These are phyloP conservation scores for Penicillium pancosmium DNA, from an alignment of 495 filamentous ascomycete species.

Conservation along the genomic window DNA sequence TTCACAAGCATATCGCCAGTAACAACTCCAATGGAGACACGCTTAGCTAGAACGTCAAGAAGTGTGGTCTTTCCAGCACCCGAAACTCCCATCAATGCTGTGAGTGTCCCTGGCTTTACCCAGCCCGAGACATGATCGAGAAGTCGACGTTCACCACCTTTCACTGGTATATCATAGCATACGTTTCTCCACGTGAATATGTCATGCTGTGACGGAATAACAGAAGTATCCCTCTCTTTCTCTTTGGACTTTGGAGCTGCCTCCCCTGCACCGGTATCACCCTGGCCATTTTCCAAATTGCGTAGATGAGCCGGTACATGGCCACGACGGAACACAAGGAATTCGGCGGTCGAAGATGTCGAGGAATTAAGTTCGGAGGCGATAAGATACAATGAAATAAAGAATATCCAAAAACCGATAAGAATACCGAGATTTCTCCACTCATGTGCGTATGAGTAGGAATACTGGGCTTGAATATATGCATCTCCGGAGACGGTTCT, in stretches of 20 bases:
- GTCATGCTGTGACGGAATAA: slow-evolving; percentile 54
- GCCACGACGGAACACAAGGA: slow-evolving; percentile 45
- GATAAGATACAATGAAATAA: slow-evolving; percentile 51
- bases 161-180: slow-evolving; percentile 67
- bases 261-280: slow-evolving; percentile 19
- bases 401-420: slow-evolving; percentile 65
- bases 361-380: slow-evolving; percentile 50
- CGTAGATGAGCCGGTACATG: slow-evolving; percentile 40
- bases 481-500: slow-evolving; percentile 54
- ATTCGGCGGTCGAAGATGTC: slow-evolving; percentile 46
- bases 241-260: slow-evolving; percentile 24
- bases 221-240: slow-evolving; percentile 24
- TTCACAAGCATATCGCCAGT: slow-evolving; percentile 59
- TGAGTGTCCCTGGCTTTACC: slow-evolving; percentile 70
- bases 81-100: slow-evolving; percentile 63
- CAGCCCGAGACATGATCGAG: slow-evolving; percentile 67
- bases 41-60: slow-evolving; percentile 61
- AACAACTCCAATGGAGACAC: slow-evolving; percentile 55
- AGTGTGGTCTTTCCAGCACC: slow-evolving; percentile 72
- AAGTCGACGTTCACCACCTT: slow-evolving; percentile 59
- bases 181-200: slow-evolving; percentile 79
- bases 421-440: slow-evolving; percentile 72
- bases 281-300: slow-evolving; percentile 32
- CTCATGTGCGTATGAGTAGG: slow-evolving; percentile 58
- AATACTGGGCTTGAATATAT: slow-evolving; percentile 57